Evolutionary conservation across 1,284 basidiomycete genomes (phyloP).

Genomic region (Apiotrichum domesticum): DNA sequence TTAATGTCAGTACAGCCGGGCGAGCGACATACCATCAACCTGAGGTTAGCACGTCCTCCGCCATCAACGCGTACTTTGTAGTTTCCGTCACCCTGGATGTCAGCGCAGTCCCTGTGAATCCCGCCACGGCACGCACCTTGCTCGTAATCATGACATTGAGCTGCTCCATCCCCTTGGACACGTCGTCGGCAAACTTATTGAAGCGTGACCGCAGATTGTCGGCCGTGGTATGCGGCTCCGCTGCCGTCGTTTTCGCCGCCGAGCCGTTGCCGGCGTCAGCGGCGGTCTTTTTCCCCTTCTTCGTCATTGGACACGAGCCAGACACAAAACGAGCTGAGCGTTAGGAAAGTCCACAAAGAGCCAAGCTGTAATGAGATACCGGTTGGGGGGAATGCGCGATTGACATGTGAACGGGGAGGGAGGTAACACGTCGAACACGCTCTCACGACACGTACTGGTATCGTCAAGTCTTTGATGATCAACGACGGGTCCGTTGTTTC

Average conservation of each 20-base stretch:
- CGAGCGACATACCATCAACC: neutral
- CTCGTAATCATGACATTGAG: slow-evolving; percentile 34
- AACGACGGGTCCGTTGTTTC: too few relatives aligned
- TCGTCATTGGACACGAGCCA: too few relatives aligned
- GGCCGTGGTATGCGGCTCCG: neutral
- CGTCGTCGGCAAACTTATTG: slow-evolving; percentile 11
- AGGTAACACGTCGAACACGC: too few relatives aligned
- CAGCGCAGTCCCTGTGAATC: neutral
- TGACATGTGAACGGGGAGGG: too few relatives aligned
- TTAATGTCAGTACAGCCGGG: slow-evolving; percentile 1
- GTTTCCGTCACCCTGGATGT: slow-evolving; percentile 8
- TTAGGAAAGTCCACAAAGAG: too few relatives aligned
- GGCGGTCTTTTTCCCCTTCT: neutral
- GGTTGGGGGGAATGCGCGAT: too few relatives aligned
- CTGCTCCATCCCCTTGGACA: slow-evolving; percentile 28
- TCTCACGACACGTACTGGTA: too few relatives aligned
- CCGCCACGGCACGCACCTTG: slow-evolving; percentile 22
- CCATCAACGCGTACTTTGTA: slow-evolving; percentile 2
- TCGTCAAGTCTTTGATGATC: too few relatives aligned
- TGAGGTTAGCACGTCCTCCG: slow-evolving; percentile 2
- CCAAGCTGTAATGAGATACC: too few relatives aligned
- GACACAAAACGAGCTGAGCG: too few relatives aligned
- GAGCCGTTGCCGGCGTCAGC: neutral
- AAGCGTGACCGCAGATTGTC: slow-evolving; percentile 3
- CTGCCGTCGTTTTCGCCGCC: too few relatives aligned